These are phyloP conservation scores for Cryptococcus maquisensis DNA, from an alignment of 1,284 basidiomycete species.

Conservation along the genomic window DNA sequence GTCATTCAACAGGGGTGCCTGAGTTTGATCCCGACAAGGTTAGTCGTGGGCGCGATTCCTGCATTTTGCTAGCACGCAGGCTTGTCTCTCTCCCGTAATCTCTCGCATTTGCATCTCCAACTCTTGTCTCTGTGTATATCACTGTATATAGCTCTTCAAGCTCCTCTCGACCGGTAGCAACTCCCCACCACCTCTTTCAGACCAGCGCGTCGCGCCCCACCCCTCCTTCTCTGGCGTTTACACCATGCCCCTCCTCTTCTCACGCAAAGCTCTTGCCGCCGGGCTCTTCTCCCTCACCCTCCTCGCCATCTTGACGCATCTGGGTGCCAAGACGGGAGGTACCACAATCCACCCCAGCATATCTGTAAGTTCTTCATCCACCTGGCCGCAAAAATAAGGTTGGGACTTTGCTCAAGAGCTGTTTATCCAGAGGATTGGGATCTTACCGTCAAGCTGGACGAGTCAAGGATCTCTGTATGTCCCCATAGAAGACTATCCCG, in stretches of 20 bases:
- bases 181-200: neutral
- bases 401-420: neutral
- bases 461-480: slow-evolving; percentile 6
- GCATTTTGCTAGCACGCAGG: no score
- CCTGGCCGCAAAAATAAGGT: neutral
- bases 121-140: neutral
- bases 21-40: neutral
- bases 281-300: neutral
- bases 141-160: no score
- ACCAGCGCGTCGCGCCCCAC: neutral
- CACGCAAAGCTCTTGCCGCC: neutral
- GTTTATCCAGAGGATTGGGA: neutral
- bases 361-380: neutral
- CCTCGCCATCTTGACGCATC: neutral
- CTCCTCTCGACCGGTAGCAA: neutral
- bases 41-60: neutral
- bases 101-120: neutral
- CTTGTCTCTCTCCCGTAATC: neutral
- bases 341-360: neutral
- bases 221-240: neutral
- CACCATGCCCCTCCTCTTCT: slow-evolving; percentile 1
- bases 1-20: neutral
- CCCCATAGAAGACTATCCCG: slow-evolving; percentile 10
- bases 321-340: neutral
- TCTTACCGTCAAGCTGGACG: neutral